A percentile compares a stretch with the other conserved stretches of the same genome.
phyloP scores from a whole-genome alignment of 768 basidiomycete species.

The Amanita fuliginea region DNA sequence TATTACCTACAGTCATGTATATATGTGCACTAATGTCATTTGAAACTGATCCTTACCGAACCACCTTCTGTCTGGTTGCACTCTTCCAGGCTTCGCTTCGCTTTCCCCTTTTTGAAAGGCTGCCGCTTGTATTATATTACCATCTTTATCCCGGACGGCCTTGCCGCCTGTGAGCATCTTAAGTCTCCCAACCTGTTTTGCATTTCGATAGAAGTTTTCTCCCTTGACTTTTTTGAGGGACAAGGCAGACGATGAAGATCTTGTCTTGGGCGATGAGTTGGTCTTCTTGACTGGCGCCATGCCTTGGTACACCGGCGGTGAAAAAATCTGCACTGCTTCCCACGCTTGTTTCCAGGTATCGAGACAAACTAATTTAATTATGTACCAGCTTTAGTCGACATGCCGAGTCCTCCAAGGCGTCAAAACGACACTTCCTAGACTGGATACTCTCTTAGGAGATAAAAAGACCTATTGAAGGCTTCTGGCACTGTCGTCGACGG shows the following conservation, averaged over 20 bases:
- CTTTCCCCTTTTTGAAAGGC: constrained; percentile 94
- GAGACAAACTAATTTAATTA: constrained; percentile 7
- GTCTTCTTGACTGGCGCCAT: constrained; percentile 34
- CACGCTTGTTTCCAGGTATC: too few species aligned
- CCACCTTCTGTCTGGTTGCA: constrained; percentile 94
- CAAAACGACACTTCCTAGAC: constrained; percentile 59
- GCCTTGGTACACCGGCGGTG: not conserved
- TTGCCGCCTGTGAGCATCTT: constrained; percentile 94
- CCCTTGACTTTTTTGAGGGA: constrained; percentile 71
- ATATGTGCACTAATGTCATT: constrained; percentile 4
- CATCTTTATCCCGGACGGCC: constrained; percentile 81
- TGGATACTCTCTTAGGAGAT: constrained; percentile 43
- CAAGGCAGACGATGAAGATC: constrained; percentile 35
- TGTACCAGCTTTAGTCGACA: constrained; percentile 53
- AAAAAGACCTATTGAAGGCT: constrained; percentile 36
- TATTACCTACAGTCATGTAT: constrained; percentile 57
- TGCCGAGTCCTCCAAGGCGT: constrained; percentile 43
- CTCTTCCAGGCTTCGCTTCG: constrained; percentile 80
- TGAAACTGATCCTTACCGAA: constrained; percentile 57
- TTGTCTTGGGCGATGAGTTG: constrained; percentile 25
- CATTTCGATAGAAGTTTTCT: constrained; percentile 98
- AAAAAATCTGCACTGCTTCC: not conserved
- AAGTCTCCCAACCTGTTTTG: constrained; percentile 70
- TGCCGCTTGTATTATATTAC: constrained; percentile 88
- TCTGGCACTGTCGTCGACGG: constrained; percentile 60